Evolutionary conservation across 192 early-diverging fungal species (phyloP).

Genomic region (Borealophlyctis nickersoniae): DNA sequence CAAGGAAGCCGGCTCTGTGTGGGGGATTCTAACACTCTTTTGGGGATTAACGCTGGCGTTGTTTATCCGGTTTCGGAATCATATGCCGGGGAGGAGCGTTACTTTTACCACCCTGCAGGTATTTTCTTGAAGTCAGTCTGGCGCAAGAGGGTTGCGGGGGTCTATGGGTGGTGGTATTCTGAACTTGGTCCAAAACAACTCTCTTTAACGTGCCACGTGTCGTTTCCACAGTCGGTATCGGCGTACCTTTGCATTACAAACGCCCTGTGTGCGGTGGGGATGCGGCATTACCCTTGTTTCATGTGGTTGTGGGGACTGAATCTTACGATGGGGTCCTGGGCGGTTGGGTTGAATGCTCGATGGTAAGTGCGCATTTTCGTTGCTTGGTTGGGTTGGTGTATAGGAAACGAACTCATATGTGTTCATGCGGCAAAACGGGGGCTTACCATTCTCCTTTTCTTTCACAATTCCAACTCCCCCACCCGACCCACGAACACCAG

Average conservation of each 20-base stretch:
- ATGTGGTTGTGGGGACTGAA: conserved; percentile 10
- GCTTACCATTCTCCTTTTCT: background rate
- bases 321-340: conserved; percentile 4
- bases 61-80: background rate
- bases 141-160: no score
- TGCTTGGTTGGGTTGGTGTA: background rate
- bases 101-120: background rate
- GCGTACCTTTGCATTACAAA: background rate
- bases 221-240: background rate
- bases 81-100: background rate
- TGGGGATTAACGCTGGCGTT: no score
- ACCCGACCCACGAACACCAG: background rate
- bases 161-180: background rate
- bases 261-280: background rate
- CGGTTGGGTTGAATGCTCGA: background rate
- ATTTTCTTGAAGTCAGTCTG: background rate
- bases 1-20: no score
- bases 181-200: background rate
- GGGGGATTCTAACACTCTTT: no score
- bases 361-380: background rate
- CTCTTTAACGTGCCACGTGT: background rate
- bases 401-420: background rate
- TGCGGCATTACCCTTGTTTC: conserved; percentile 7
- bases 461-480: background rate
- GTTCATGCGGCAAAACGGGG: no score